Base-by-base conservation (phyloP, 805 yeast genomes). In the Schwanniomyces sp. region DNA sequence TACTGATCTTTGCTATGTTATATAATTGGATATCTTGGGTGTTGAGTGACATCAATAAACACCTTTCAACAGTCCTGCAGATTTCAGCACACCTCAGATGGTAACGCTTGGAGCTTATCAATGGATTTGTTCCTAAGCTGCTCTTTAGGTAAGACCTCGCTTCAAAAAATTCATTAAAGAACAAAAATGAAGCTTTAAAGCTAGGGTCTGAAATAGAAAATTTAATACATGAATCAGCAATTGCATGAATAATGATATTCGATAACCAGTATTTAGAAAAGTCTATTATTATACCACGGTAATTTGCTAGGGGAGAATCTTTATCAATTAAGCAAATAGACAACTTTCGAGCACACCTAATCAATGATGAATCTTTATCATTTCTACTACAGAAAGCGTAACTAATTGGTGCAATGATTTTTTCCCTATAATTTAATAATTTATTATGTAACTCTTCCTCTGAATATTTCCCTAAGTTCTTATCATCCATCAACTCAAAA, bases 21-120 rank as follows among this genome's bases (percentile, higher is more conserved):
- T 70, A 70, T 51, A 72, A 72, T 45, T 73, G 76, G 32, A 70
- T 63, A 49, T 73, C 77, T 52, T 71, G 76, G 3, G 76, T 72
- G 50, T 77, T 73, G 21, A 73, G 56, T 2, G 74, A 66, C 30
- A 73, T 55, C 26, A 73, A 57, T 36, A 73, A 57, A 2, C 70
- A 62, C 52, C 67, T 69, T 48, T 73, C 78, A 27, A 70, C 58
- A 1, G 74, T 56, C 37, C 58, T 62, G 16, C 61, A 51, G 4
- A 61, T 62, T 11, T 48, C 48, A 4, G 43, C 42, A 29, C 69
- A 64, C 21, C 43, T 46, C 14, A 26, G 25, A 34, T 54, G 59
- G 12, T 47, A 38, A 7, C 27, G 40, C 27, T 37, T 24, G 9
- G 47, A 40, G 1, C 38, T 36, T 29, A 53, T 41, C 7, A 34